A percentile compares a stretch with the other conserved stretches of the same genome.
These are phyloP conservation scores for Craterostigma plantagineum DNA, from an alignment of 257 asterid species.

Conservation along the genomic window DNA sequence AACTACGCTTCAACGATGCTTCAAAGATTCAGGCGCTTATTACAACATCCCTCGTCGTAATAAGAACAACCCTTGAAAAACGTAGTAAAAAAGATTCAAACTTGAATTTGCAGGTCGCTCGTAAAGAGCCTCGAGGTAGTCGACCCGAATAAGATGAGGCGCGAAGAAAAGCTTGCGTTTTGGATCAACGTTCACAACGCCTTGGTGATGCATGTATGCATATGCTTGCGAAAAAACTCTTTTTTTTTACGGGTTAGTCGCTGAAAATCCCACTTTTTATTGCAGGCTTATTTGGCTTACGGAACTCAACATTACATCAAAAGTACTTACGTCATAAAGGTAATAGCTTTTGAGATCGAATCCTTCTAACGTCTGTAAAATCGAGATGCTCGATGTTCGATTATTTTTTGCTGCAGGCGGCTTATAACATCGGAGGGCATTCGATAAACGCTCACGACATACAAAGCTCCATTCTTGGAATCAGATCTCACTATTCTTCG, in stretches of 20 bases:
- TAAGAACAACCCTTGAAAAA: too few species aligned
- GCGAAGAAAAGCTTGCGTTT: conserved; percentile 76
- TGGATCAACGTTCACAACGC: conserved; percentile 89
- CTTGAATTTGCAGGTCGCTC: conserved; percentile 33
- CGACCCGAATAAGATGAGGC: conserved; percentile 60
- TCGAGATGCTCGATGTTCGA: too few species aligned
- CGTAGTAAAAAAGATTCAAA: background rate
- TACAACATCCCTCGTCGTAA: too few species aligned
- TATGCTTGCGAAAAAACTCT: conserved; percentile 1
- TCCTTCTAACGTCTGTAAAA: too few species aligned
- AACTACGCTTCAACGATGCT: conserved; percentile 36
- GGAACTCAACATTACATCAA: conserved; percentile 62
- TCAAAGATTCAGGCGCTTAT: conserved; percentile 34
- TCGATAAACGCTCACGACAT: conserved; percentile 64
- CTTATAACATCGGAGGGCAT: conserved; percentile 76
- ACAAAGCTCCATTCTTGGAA: conserved; percentile 64
- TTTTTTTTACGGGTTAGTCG: too few species aligned
- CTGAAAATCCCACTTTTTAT: conserved; percentile 1
- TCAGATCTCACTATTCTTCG: conserved; percentile 61
- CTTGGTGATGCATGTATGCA: conserved; percentile 81
- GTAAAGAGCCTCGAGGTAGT: conserved; percentile 67
- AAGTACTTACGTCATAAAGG: conserved; percentile 48
- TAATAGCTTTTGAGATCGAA: too few species aligned
- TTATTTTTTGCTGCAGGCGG: too few species aligned
- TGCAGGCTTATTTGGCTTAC: conserved; percentile 84